Conservation (phyloP, 768 basidiomycete species). For the Sistotremastrum niveocremeum region DNA sequence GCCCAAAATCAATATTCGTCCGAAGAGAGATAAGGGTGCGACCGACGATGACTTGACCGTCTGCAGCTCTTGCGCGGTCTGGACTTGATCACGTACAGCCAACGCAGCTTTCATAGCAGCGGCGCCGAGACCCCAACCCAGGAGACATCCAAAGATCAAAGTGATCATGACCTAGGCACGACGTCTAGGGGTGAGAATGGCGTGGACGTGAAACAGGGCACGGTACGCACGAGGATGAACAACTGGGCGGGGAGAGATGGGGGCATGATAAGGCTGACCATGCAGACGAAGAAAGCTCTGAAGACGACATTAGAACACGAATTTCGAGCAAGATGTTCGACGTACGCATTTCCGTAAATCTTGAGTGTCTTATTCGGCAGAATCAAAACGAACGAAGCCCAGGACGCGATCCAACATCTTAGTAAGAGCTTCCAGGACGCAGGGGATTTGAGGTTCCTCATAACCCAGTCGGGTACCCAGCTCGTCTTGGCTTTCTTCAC, state of each 20-base stretch:
- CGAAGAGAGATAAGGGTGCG: neutral
- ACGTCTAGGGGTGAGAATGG: too few relatives aligned
- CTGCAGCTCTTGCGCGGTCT: slow-evolving; percentile 15
- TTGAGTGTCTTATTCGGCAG: slow-evolving; percentile 25
- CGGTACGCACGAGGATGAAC: slow-evolving; percentile 29
- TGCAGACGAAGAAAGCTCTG: slow-evolving; percentile 33
- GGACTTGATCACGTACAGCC: slow-evolving; percentile 21
- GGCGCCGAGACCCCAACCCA: slow-evolving; percentile 43
- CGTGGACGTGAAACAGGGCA: too few relatives aligned
- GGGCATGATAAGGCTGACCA: slow-evolving; percentile 31
- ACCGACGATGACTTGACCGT: slow-evolving; percentile 15
- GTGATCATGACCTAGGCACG: slow-evolving; percentile 24
- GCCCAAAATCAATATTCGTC: neutral
- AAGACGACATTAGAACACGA: neutral
- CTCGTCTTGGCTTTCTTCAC: too few relatives aligned
- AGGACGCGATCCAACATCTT: slow-evolving; percentile 29
- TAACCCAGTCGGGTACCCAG: slow-evolving; percentile 16
- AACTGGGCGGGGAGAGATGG: slow-evolving; percentile 34
- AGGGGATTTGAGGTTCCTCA: slow-evolving; percentile 21
- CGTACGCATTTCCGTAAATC: slow-evolving; percentile 28
- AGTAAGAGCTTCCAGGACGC: slow-evolving; percentile 24
- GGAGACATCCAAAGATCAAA: slow-evolving; percentile 29
- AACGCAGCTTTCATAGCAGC: slow-evolving; percentile 40
- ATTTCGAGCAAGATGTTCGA: slow-evolving; percentile 4
- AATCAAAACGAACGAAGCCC: slow-evolving; percentile 25